Percentiles rank a stretch among this genome's conserved stretches.
Evolutionary conservation across 164 flowering plant species (phyloP).

Genomic region (Berberis thunbergii): DNA sequence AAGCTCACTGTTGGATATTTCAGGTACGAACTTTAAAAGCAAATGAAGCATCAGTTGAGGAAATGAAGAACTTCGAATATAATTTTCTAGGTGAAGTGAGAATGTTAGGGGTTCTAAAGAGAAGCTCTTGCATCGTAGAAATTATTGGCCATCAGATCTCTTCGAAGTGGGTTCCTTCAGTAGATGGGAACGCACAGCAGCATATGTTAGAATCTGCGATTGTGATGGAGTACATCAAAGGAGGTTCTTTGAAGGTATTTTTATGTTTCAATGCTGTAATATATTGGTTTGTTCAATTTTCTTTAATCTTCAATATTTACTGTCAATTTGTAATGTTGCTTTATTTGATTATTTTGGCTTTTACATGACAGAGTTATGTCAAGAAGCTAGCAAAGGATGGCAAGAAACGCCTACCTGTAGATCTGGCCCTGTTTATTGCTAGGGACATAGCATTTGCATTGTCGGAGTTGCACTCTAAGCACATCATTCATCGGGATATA

Average conservation of each 20-base stretch:
- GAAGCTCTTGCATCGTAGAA: conserved; percentile 73
- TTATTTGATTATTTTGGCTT: background rate
- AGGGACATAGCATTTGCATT: conserved; percentile 75
- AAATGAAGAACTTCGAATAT: conserved; percentile 57
- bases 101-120: conserved; percentile 53
- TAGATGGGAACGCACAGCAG: conserved; percentile 36
- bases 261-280: background rate
- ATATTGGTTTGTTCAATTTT: background rate
- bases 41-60: conserved; percentile 32
- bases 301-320: background rate
- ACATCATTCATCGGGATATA: conserved; percentile 89
- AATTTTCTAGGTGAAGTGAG: conserved; percentile 84
- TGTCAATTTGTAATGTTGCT: background rate
- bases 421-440: conserved; percentile 54
- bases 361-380: conserved; percentile 40
- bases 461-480: conserved; percentile 66
- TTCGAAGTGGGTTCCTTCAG: conserved; percentile 51
- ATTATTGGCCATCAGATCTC: conserved; percentile 82
- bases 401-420: conserved; percentile 49
- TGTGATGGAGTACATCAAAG: conserved; percentile 69
- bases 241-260: conserved; percentile 78
- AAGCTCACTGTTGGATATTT: conserved; percentile 5
- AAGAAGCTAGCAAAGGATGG: conserved; percentile 48
- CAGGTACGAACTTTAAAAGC: conserved; percentile 70
- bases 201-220: conserved; percentile 57